Conservation (phyloP, 306 rosid species). For the Castanea mollissima region DNA sequence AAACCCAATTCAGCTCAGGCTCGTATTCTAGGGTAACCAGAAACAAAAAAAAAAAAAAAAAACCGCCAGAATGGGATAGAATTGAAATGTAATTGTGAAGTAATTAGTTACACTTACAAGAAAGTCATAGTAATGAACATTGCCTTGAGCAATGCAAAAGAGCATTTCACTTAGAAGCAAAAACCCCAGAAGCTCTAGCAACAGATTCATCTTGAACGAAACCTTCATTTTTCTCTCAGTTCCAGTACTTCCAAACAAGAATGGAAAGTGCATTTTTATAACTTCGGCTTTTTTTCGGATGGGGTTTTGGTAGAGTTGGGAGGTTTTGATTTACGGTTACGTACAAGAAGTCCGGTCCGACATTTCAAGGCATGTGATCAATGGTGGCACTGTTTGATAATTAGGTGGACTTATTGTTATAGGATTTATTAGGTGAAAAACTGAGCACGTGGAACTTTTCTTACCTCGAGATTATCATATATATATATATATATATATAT, state of each 20-base stretch:
- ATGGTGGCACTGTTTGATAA: neutral
- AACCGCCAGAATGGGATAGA: no score
- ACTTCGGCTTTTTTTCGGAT: neutral
- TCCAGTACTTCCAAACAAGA: no score
- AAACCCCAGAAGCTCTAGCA: neutral
- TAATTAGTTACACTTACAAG: neutral
- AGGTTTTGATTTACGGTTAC: neutral
- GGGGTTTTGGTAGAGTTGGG: neutral
- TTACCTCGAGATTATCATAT: neutral
- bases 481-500: no score
- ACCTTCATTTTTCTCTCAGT: neutral
- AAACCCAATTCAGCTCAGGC: neutral
- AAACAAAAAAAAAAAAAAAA: neutral
- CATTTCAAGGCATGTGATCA: neutral
- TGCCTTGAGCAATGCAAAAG: neutral
- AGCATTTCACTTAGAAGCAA: neutral
- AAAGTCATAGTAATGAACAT: slow-evolving; percentile 6
- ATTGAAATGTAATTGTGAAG: neutral
- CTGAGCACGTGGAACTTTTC: neutral
- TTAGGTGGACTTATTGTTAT: neutral
- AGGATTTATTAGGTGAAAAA: neutral
- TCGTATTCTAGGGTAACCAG: neutral
- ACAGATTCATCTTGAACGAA: neutral
- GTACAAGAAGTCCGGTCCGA: neutral
- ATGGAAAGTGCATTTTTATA: neutral